These are phyloP conservation scores for Penicillium roqueforti DNA, from an alignment of 495 filamentous ascomycete genomes.

Conservation along the genomic window DNA sequence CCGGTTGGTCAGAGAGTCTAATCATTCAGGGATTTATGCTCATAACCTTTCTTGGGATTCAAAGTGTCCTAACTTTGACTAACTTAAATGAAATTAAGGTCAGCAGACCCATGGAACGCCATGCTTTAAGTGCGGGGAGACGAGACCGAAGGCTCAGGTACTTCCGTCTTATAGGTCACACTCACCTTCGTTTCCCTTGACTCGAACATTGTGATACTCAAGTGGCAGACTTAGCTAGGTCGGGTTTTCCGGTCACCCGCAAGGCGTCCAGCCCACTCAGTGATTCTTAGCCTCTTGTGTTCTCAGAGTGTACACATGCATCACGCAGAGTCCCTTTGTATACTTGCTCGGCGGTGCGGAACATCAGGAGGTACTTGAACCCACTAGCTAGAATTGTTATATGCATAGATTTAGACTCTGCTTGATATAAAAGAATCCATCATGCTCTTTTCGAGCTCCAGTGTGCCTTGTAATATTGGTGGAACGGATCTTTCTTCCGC, in stretches of 20 bases:
- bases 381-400: background rate
- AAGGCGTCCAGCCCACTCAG: background rate
- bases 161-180: background rate
- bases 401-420: background rate
- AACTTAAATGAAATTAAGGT: constrained; percentile 5
- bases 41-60: background rate
- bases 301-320: background rate
- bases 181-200: background rate
- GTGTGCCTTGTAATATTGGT: background rate
- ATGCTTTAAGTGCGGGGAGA: background rate
- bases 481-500: background rate
- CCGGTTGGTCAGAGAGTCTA: background rate
- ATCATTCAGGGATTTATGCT: background rate
- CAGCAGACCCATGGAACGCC: background rate
- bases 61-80: background rate
- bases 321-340: background rate
- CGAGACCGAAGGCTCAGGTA: background rate
- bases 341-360: background rate
- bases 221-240: background rate
- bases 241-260: background rate
- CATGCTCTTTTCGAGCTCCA: background rate
- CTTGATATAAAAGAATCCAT: background rate
- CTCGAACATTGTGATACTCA: background rate
- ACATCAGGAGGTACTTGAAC: background rate
- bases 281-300: background rate